Base-by-base conservation (phyloP, 2,329 filamentous ascomycete species). In the Pseudopyricularia cyperi region DNA sequence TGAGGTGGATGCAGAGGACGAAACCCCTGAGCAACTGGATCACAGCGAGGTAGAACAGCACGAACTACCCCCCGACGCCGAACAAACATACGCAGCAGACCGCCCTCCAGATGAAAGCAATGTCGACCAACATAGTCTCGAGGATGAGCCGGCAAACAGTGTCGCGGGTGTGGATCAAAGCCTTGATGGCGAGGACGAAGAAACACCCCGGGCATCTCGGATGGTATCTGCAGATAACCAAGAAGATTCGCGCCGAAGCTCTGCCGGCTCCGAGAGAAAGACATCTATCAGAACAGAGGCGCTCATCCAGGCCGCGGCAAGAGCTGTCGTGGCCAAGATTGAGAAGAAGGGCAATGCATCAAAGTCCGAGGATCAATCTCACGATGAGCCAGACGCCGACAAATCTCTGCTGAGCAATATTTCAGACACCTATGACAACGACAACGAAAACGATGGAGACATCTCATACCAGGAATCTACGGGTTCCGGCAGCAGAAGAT, bases 261-360 rank as follows among this genome's bases (percentile, higher is more conserved):
- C 59, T n/a, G 53, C 54, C 28, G 28, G 56, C 42, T 56, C 59
- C 24, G 52, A 62, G n/a, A 62, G 70, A 26, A 68, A 68, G n/a
- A 62, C 66, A 2, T 74, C 71, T 1, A 59, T 64, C 9, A 65
- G 69, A 5, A 75, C 76, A 2, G 73, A 79, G 57, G 74, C 72
- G 7, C 64, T 76, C 34, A 78, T 79, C 54, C 73, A 77, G 32
- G 71, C 70, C 24, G 75, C 75, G 1, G 75, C 75, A 1, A 66
- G 70, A 50, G 72, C 72, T 22, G 74, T 78, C 14, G 67, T 77
- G 9, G 71, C 68, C 2, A 71, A 69, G 39, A 69, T 76, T 15
- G 71, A 73, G 52, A 59, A 66, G 34, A 64, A 69, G 35, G 62
- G 60, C 51, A 65, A 48, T 52, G 54, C 39, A 2, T 6, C 19